phyloP scores from a whole-genome alignment of 371 early-diverging fungal genomes.

The Rhizopus arrhizus region DNA sequence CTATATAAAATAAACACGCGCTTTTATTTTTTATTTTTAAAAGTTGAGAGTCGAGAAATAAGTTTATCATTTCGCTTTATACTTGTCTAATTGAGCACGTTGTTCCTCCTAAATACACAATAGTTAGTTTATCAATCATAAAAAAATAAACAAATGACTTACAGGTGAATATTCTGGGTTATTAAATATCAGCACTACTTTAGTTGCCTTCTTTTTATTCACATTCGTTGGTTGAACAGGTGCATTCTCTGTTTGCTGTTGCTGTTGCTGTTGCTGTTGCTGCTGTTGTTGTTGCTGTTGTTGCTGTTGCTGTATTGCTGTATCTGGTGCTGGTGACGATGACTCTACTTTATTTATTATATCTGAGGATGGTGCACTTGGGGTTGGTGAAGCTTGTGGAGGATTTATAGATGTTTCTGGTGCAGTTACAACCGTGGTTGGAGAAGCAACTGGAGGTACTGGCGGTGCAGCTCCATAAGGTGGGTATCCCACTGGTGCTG shows the following conservation, averaged over 20 bases:
- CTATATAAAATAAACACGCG: neutral
- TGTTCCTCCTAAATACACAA: slow-evolving; percentile 28
- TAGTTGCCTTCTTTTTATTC: slow-evolving; percentile 45
- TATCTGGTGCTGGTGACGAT: neutral
- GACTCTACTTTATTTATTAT: neutral
- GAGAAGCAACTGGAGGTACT: neutral
- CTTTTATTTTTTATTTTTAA: neutral
- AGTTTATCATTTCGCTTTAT: slow-evolving; percentile 9
- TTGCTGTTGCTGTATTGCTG: slow-evolving; percentile 69
- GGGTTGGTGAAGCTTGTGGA: neutral
- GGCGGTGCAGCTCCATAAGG: slow-evolving; percentile 6
- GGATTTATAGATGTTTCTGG: slow-evolving; percentile 1
- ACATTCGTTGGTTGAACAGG: slow-evolving; percentile 23
- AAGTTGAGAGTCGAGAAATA: too few relatives aligned
- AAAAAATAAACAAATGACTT: slow-evolving; percentile 14
- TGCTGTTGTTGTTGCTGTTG: slow-evolving; percentile 54
- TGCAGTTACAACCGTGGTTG: neutral
- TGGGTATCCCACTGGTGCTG: slow-evolving; percentile 12
- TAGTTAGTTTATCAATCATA: neutral
- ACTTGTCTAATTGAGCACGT: slow-evolving; percentile 28
- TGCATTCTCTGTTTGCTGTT: neutral
- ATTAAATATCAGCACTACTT: slow-evolving; percentile 43
- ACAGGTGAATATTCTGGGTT: slow-evolving; percentile 48
- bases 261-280: slow-evolving; percentile 45
- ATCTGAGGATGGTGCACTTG: slow-evolving; percentile 3